These are phyloP conservation scores for Pleomassaria siparia DNA, from an alignment of 2,329 filamentous ascomycete species.

Conservation along the genomic window DNA sequence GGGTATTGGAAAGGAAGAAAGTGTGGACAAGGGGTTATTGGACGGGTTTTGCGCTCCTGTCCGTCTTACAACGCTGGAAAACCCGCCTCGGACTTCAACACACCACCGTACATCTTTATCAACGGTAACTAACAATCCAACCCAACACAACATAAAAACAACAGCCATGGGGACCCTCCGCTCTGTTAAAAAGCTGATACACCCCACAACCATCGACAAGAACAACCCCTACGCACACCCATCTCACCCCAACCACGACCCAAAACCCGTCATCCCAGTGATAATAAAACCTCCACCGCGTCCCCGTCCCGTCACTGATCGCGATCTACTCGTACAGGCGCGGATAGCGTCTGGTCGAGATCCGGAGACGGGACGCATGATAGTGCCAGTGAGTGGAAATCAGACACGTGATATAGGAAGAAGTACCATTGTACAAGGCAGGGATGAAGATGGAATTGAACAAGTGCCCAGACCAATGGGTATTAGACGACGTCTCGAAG, in stretches of 20 bases:
- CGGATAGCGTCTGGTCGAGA: slow-evolving; percentile 19
- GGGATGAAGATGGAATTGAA: not conserved
- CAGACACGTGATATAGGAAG: not conserved
- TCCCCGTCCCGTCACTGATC: not conserved
- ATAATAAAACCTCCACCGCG: slow-evolving; percentile 2
- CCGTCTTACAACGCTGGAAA: too few species aligned
- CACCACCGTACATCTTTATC: not conserved
- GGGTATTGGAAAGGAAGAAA: too few species aligned
- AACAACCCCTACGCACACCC: slow-evolving; percentile 19
- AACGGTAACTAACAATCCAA: not conserved
- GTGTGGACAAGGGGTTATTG: too few species aligned
- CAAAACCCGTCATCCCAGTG: not conserved
- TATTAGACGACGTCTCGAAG: too few species aligned
- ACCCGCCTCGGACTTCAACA: too few species aligned
- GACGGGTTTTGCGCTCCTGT: too few species aligned
- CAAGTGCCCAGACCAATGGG: too few species aligned
- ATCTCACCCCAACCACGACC: slow-evolving; percentile 14
- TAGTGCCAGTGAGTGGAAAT: not conserved
- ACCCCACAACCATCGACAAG: not conserved
- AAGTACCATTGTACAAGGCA: not conserved
- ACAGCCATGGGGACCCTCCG: not conserved
- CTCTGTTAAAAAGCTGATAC: slow-evolving; percentile 4
- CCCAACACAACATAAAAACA: not conserved
- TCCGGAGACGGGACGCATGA: slow-evolving; percentile 17
- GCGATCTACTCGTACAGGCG: slow-evolving; percentile 24